Base-by-base conservation (phyloP, 2,329 filamentous ascomycete genomes). In the Biscogniauxia mediterranea region DNA sequence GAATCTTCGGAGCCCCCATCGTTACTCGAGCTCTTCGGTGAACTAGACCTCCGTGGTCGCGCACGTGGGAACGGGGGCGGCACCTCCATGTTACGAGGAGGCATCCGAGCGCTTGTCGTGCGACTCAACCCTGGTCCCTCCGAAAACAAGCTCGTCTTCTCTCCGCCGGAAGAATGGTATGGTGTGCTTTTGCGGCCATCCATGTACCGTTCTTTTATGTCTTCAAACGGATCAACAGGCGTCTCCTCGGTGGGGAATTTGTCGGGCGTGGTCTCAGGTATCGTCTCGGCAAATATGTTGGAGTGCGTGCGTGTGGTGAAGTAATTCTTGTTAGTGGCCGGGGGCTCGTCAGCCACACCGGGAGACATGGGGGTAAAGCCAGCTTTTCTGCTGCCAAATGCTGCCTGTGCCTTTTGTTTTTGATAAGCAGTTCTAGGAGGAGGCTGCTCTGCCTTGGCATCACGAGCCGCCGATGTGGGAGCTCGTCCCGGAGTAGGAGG, bases 101-200 rank as follows among this genome's bases (percentile, higher is more conserved):
- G 65, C 32, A 79, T 76, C 38, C 80, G 77, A 19, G 77, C 78
- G 70, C 81, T 84, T 62, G 76, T 78, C 4, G 80, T 75, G n/a
- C 81, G 76, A 54, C 75, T 74, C n/a, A 82, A 60, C 9, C 71
- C 73, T 25, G 76, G 69, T 6, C 71, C 73, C 1, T 78, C 80
- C 52, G 85, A 83, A 61, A 85, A 86, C 0, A 83, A 80, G 53
- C 85, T 81, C 4, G 83, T 82, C 73, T 83, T 87, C 70, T 88
- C 86, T 38, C 85, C 84, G 13, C 83, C 79, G 32, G 82, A 79
- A 1, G 78, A 80, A 51, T 80, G 78, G 68, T 88, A 88, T 0
- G 85, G 84, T 5, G 82, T 84, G 66, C 83, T 84, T 58, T 84
- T 78, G n/a, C 84, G 79, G n/a, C 73, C 71, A 61, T 86, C 82